A percentile compares a stretch with the other conserved stretches of the same genome.
Conservation (phyloP, 2,329 filamentous ascomycete species). For the Pseudogymnoascus destructans region DNA sequence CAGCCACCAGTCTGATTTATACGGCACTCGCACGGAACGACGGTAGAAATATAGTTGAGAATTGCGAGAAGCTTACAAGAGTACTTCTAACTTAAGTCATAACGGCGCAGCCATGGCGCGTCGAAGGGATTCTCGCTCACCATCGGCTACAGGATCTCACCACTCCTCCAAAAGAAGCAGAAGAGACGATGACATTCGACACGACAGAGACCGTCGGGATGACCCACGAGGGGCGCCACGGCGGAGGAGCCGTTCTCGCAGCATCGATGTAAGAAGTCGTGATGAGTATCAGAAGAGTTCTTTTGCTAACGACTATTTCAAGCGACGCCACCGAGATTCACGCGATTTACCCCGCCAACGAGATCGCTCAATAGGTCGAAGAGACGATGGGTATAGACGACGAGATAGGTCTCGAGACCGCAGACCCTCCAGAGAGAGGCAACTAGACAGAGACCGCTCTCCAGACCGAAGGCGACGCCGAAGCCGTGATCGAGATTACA, state of each 20-base stretch:
- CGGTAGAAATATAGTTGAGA: conserved; percentile 13
- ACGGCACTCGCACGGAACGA: conserved; percentile 1
- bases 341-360: conserved; percentile 49
- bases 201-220: conserved; percentile 38
- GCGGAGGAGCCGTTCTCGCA: conserved; percentile 48
- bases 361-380: conserved; percentile 56
- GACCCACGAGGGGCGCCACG: conserved; percentile 36
- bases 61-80: conserved; percentile 21
- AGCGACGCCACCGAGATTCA: conserved; percentile 45
- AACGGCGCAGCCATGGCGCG: conserved; percentile 40
- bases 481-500: conserved; percentile 57
- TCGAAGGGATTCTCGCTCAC: conserved; percentile 62
- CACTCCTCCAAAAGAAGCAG: conserved; percentile 48
- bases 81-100: conserved; percentile 32
- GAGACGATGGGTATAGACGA: conserved; percentile 50
- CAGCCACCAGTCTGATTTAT: not conserved
- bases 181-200: conserved; percentile 36
- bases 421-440: conserved; percentile 43
- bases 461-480: conserved; percentile 43
- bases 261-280: conserved; percentile 41
- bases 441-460: conserved; percentile 45
- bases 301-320: conserved; percentile 31
- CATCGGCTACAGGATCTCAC: conserved; percentile 84
- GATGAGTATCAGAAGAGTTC: conserved; percentile 14
- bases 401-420: conserved; percentile 53